Evolutionary conservation across 495 filamentous ascomycete species (phyloP), one percentile per base, ranked within the genome.

Genomic region (Penicillium flavigenum): DNA sequence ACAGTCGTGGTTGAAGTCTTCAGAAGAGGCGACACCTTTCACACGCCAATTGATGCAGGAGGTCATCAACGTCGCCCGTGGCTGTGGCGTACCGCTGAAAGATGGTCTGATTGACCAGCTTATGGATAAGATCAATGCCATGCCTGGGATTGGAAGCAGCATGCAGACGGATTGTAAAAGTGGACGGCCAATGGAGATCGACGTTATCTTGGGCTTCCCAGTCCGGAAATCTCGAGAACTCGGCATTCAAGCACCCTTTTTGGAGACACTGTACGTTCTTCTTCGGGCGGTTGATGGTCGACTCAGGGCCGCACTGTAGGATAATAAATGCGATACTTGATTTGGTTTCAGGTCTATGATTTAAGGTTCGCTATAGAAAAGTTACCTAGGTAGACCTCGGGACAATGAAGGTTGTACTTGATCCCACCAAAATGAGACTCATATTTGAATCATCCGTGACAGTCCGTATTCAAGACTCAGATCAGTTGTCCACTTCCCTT

Each of bases 151-250:
- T 51, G 64, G 71, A n/a, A 80, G 75, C 47, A 83, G 81, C 61
- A 84, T 84, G 82, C 75, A 79, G 63, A 71, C 72, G 7, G 82
- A 84, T 68, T 71, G 68, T 39, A 73, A 77, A 59, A 73, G 64
- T 51, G 77, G 75, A 12, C 72, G 76, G 43, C 73, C 69, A 1
- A 75, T 83, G 79, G 81, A 83, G 62, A 70, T 83, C 9, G 82
- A 85, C 52, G 76, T 83, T 4, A 83, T 85, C 45, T 56, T 85
- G 10, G 82, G 82, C 8, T 77, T 77, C 60, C 78, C 80, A 8
- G 75, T 78, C 29, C 64, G 66, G 44, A 81, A 77, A 61, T 73
- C 80, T 3, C 72, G 71, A 56, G 78, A 82, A 52, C 57, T 79
- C 17, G 79, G 77, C 7, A 61, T 83, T 11, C 62, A 68, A 34